Evolutionary conservation across 1,284 basidiomycete species (phyloP), one percentile per base, ranked within the genome.

Genomic region (Ceratobasidium papillatum): DNA sequence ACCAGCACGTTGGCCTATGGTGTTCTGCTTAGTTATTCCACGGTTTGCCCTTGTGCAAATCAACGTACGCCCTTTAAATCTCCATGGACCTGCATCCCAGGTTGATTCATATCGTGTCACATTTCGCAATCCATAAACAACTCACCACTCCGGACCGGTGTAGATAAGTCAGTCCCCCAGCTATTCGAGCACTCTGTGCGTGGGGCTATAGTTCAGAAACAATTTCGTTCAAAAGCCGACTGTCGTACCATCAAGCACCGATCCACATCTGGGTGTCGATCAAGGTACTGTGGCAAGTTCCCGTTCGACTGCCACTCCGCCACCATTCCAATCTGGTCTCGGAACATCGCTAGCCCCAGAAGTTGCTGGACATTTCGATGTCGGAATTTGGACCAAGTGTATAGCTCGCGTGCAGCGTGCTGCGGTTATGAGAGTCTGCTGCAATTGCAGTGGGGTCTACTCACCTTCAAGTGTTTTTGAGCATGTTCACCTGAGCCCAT

Each of bases 311-410:
- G n/a, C 63, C 63, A 65, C 9, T 4, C 11, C 14, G 63, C 49
- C 2, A 65, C 45, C 63, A 65, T 65, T 25, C 25, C 63, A 47
- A 65, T 49, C 43, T 34, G 47, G 1, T 32, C 63, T 11, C 63
- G 63, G 32, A 65, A 65, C 19, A 32, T 45, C 1, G 22, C 47
- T 3, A 65, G 63, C 19, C 63, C 63, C 1, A 65, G 43, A 4
- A 65, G 30, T 2, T 25, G 5, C 7, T 47, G 25, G 9, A 65
- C 43, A 22, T 65, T 65, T 2, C 38, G 63, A 43, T 65, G 63
- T 34, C 34, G 63, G 45, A 43, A 65, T 65, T 65, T 65, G 2
- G 63, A 65, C 63, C 63, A 65, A 12, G 43, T 51, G 43, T 65
- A 43, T 9, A 65, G 4, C 45, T 65, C 63, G 8, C 25, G 19